Evolutionary conservation across 495 filamentous ascomycete species (phyloP).

Genomic region (Opeltia flavorubescens): DNA sequence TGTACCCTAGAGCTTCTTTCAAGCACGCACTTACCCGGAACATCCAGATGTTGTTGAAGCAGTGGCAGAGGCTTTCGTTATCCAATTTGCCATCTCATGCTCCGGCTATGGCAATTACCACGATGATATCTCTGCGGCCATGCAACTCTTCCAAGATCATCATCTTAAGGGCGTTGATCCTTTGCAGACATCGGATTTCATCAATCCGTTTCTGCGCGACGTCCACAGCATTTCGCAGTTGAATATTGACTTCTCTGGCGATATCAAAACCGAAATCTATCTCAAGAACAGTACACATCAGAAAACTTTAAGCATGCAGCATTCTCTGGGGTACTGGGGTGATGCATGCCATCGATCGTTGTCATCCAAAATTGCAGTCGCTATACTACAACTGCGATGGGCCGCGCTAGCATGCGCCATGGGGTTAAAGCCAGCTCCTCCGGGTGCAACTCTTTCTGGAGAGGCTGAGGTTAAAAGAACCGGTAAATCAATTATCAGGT

Average conservation of each 20-base stretch:
- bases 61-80: constrained; percentile 35
- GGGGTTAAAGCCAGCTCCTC: background rate
- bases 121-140: constrained; percentile 63
- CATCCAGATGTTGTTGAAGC: constrained; percentile 19
- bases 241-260: constrained; percentile 55
- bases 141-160: constrained; percentile 37
- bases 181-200: constrained; percentile 4
- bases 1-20: constrained; percentile 7
- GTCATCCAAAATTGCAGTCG: constrained; percentile 57
- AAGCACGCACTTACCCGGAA: constrained; percentile 1
- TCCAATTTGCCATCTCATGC: constrained; percentile 42
- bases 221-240: constrained; percentile 52
- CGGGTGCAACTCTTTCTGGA: background rate
- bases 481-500: constrained; percentile 25
- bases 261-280: constrained; percentile 53
- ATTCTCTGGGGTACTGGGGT: constrained; percentile 50
- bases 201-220: constrained; percentile 42
- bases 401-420: constrained; percentile 48
- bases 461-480: constrained; percentile 35
- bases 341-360: constrained; percentile 43
- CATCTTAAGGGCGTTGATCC: constrained; percentile 28
- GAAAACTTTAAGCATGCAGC: constrained; percentile 54
- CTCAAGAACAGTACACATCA: constrained; percentile 53
- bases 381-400: constrained; percentile 57
- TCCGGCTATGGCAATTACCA: constrained; percentile 36